Evolutionary conservation across 495 filamentous ascomycete genomes (phyloP), one percentile per base, ranked within the genome.

Genomic region (Daldinia childiae): DNA sequence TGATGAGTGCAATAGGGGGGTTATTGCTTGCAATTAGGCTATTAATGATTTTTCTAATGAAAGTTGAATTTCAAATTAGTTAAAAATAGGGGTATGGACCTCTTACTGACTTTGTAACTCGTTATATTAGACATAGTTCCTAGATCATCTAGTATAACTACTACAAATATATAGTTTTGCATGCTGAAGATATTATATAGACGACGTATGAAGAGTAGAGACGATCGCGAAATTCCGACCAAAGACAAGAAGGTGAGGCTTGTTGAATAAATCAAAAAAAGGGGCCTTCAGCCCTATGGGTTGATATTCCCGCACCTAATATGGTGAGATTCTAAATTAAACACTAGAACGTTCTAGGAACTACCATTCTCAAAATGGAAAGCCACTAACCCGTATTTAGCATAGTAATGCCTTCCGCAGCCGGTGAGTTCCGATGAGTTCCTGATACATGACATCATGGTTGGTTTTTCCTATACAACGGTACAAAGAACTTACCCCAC

Each of bases 271-370:
- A 9, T 45, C 30, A 55, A 19, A 41, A 27, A 69, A 58, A 30
- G 64, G 64, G 64, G 45, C 36, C n/a, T 52, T 72, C 69, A 72
- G 69, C 64, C 69, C 64, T 72, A 68, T 30, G 41, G 27, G 6
- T n/a, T 51, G 11, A 19, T 48, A 45, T 36, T 8, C 14, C 17
- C 14, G 34, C 24, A 45, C 30, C 30, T 29, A 32, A 29, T 1
- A 38, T 6, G 38, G 19, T 58, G 38, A 58, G 54, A 60, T 34
- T 27, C 54, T 63, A 63, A 24, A 45, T 38, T 26, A 36, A 21
- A 17, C 54, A 30, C 54, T 19, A 32, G 54, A 57, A 29, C 17
- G 30, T 36, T 21, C 30, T 29, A 14, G 62, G 45, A 12, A 11
- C 24, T 54, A 3, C 21, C 32, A 15, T n/a, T 34, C 43, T 14